Conservation (phyloP, 129 eudicot genomes). For the Deinandra increscens region DNA sequence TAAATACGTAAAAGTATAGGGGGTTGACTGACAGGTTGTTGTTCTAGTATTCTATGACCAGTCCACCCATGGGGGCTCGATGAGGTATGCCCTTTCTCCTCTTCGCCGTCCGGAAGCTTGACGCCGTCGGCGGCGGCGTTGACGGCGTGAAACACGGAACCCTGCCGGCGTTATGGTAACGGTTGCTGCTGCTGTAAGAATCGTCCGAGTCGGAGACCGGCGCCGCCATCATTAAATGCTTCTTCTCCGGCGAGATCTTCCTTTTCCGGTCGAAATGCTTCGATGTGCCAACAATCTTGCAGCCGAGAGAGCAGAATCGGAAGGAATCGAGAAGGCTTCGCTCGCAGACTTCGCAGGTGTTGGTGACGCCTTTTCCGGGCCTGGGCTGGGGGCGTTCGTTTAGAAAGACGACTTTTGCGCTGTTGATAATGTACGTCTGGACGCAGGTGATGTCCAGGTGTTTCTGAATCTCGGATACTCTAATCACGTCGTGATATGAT, state of each 20-base stretch:
- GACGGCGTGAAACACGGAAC: conserved; percentile 67
- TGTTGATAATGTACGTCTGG: conserved; percentile 57
- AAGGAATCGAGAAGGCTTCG: conserved; percentile 86
- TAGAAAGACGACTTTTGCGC: conserved; percentile 26
- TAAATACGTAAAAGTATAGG: conserved; percentile 25
- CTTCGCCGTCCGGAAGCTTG: conserved; percentile 57
- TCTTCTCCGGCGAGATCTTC: conserved; percentile 47
- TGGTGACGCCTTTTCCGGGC: conserved; percentile 93
- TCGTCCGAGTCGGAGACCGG: conserved; percentile 63
- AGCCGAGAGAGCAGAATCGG: conserved; percentile 90
- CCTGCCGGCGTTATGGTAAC: conserved; percentile 27
- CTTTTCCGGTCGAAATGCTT: conserved; percentile 42
- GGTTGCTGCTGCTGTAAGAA: conserved; percentile 70
- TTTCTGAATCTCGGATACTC: conserved; percentile 78
- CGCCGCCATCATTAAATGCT: conserved; percentile 26
- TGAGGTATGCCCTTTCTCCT: conserved; percentile 96
- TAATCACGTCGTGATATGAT: conserved; percentile 88
- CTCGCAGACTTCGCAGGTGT: conserved; percentile 81
- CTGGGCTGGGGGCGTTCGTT: conserved; percentile 90
- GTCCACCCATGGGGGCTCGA: conserved; percentile 87
- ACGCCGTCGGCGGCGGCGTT: conserved; percentile 76
- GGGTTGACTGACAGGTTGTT: conserved; percentile 14
- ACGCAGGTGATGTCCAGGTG: conserved; percentile 60
- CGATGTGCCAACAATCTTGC: conserved; percentile 86
- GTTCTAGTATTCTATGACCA: conserved; percentile 49